phyloP scores from a whole-genome alignment of 371 early-diverging fungal genomes.

The Mucor plumbeus region DNA sequence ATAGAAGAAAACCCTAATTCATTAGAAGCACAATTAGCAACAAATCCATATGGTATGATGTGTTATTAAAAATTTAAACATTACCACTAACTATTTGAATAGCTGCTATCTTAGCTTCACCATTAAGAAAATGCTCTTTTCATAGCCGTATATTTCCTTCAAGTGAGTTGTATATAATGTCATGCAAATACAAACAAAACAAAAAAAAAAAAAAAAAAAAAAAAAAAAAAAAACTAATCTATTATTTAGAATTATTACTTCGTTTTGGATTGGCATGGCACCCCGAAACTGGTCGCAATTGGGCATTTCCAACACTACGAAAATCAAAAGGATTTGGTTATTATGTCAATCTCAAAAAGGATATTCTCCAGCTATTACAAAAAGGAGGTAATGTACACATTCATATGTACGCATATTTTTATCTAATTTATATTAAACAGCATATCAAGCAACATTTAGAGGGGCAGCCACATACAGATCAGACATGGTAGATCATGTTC shows the following conservation, averaged over 20 bases:
- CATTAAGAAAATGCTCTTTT: conserved; percentile 23
- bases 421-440: conserved; percentile 5
- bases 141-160: conserved; percentile 24
- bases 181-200: neutral
- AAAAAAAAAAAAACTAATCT: neutral
- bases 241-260: conserved; percentile 19
- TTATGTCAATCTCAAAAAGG: conserved; percentile 19
- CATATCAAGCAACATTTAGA: conserved; percentile 14
- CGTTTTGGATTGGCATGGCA: conserved; percentile 32
- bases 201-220: too few species aligned
- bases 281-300: conserved; percentile 16
- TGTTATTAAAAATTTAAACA: neutral
- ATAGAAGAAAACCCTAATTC: neutral
- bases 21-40: conserved; percentile 24
- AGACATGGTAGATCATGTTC: conserved; percentile 25
- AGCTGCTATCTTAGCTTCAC: conserved; percentile 30
- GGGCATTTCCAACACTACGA: conserved; percentile 26
- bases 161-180: conserved; percentile 9
- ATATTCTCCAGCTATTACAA: conserved; percentile 14
- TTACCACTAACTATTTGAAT: neutral
- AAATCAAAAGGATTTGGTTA: conserved; percentile 21
- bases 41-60: conserved; percentile 27
- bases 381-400: neutral
- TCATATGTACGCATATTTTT: neutral
- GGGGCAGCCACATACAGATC: conserved; percentile 16